Conservation (phyloP, 78 protist genomes). For the Monosiga brevicollis region DNA sequence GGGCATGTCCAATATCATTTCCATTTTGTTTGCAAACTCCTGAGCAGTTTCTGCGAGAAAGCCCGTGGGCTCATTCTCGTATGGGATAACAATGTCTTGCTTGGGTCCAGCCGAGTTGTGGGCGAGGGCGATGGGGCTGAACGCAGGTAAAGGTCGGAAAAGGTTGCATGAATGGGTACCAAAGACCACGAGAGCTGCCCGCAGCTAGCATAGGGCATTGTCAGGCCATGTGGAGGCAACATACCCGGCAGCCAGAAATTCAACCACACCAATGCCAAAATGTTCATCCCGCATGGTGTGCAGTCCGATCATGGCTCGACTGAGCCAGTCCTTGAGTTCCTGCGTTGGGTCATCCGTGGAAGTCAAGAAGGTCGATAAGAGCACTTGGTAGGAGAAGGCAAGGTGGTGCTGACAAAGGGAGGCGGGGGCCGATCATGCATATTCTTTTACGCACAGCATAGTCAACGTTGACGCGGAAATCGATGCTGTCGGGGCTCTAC, state of each 20-base stretch:
- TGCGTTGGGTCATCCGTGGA: no score
- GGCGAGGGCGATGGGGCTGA: constrained; percentile 24
- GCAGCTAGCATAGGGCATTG: not conserved
- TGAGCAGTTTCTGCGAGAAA: constrained; percentile 9
- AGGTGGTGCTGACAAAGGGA: no score
- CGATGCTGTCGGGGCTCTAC: no score
- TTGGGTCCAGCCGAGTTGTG: constrained; percentile 47
- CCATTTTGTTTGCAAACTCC: constrained; percentile 23
- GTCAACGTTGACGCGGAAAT: no score
- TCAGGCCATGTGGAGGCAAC: not conserved
- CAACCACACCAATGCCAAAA: constrained; percentile 75
- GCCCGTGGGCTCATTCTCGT: constrained; percentile 2
- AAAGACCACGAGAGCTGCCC: not conserved
- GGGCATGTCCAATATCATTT: not conserved
- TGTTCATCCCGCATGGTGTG: constrained; percentile 88
- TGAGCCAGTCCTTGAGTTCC: constrained; percentile 2
- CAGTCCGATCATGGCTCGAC: constrained; percentile 40
- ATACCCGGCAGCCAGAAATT: constrained; percentile 44
- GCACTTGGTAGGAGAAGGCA: no score
- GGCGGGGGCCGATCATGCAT: no score
- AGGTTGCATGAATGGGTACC: not conserved
- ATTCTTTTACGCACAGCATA: no score
- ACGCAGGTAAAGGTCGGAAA: not conserved
- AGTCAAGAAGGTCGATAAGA: no score
- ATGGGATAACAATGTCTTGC: constrained; percentile 32